These are phyloP conservation scores for Globisporangium mamillatum DNA, from an alignment of 352 stramenopile species.

Conservation along the genomic window DNA sequence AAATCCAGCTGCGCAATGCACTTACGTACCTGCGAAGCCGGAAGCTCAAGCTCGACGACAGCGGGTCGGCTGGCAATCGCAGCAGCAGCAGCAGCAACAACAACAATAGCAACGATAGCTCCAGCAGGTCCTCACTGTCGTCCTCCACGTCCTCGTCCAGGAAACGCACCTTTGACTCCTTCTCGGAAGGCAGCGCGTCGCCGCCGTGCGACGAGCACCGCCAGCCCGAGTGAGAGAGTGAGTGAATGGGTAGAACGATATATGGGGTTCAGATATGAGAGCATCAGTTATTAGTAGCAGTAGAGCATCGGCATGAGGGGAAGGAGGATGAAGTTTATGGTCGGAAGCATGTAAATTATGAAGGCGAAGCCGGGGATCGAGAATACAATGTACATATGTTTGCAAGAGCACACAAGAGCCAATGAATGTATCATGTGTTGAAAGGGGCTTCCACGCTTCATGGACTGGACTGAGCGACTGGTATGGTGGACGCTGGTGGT, in stretches of 20 bases:
- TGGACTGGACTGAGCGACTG: no score
- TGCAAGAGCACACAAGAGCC: no score
- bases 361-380: no score
- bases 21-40: slow-evolving; percentile 79
- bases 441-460: no score
- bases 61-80: neutral
- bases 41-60: slow-evolving; percentile 46
- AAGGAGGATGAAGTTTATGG: no score
- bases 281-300: neutral
- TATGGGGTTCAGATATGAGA: no score
- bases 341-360: neutral
- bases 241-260: no score
- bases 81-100: slow-evolving; percentile 2
- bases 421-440: no score
- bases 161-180: slow-evolving; percentile 50
- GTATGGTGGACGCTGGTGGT: no score
- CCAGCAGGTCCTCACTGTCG: neutral
- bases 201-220: slow-evolving; percentile 57
- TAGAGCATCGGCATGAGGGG: neutral
- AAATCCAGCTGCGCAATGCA: slow-evolving; percentile 79
- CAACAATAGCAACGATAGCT: slow-evolving; percentile 4
- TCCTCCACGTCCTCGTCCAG: slow-evolving; percentile 12
- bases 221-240: slow-evolving; percentile 27
- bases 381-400: no score
- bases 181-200: slow-evolving; percentile 54